These are phyloP conservation scores for Flammula alnicola DNA, from an alignment of 1,284 basidiomycete genomes.

Conservation along the genomic window DNA sequence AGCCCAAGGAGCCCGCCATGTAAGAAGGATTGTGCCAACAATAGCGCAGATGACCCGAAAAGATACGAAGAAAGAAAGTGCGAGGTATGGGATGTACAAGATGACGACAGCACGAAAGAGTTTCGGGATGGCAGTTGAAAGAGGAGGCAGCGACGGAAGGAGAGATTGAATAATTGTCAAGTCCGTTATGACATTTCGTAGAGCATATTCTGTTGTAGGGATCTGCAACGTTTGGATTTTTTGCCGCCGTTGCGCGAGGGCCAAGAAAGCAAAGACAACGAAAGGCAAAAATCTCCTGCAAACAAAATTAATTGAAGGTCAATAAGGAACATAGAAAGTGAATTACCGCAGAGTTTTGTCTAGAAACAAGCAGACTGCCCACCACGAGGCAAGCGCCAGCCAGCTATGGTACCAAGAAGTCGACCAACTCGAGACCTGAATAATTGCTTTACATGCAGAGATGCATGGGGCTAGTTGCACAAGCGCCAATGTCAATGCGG, in stretches of 20 bases:
- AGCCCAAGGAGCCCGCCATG: constrained; percentile 71
- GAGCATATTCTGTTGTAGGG: constrained; percentile 64
- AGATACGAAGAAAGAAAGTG: constrained; percentile 57
- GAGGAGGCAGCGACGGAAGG: constrained; percentile 40
- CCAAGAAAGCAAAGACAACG: constrained; percentile 40
- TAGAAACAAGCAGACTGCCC: constrained; percentile 73
- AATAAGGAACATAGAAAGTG: constrained; percentile 1
- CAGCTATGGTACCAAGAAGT: constrained; percentile 65
- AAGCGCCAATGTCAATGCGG: constrained; percentile 60
- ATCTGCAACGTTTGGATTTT: constrained; percentile 15
- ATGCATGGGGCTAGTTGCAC: constrained; percentile 64
- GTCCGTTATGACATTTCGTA: constrained; percentile 60
- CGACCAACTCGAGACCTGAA: constrained; percentile 70
- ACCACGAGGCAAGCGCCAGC: constrained; percentile 74
- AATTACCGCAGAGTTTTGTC: constrained; percentile 61
- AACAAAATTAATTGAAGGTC: constrained; percentile 17
- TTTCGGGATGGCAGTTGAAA: constrained; percentile 31
- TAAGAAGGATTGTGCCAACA: constrained; percentile 60
- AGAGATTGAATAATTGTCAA: constrained; percentile 59
- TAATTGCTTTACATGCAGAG: constrained; percentile 44
- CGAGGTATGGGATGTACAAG: constrained; percentile 64
- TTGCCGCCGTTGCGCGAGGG: constrained; percentile 31
- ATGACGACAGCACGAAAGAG: constrained; percentile 53
- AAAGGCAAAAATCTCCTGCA: constrained; percentile 50
- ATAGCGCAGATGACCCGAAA: constrained; percentile 64